A percentile compares a stretch with the other conserved stretches of the same genome.
phyloP scores from a whole-genome alignment of 2,329 filamentous ascomycete genomes.

The Xylaria sp. region DNA sequence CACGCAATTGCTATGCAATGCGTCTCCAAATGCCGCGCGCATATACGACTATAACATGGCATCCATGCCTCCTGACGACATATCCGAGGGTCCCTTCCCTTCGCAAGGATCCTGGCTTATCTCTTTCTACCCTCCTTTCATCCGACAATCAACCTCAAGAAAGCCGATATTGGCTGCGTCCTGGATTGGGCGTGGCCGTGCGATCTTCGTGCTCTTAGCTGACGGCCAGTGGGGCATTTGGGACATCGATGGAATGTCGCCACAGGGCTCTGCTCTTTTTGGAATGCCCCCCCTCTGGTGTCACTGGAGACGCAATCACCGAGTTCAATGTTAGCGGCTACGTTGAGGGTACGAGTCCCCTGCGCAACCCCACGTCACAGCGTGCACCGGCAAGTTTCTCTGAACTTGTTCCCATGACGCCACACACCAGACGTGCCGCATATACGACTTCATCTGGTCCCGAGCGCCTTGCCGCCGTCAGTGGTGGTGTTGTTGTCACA shows the following conservation, averaged over 20 bases:
- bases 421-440: slow-evolving; percentile 53
- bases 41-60: slow-evolving; percentile 57
- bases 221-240: slow-evolving; percentile 65
- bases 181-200: slow-evolving; percentile 57
- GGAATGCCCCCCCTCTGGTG: slow-evolving; percentile 46
- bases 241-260: slow-evolving; percentile 57
- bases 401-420: slow-evolving; percentile 61
- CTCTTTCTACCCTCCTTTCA: slow-evolving; percentile 55
- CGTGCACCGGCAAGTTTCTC: slow-evolving; percentile 34
- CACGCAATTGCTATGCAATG: slow-evolving; percentile 54
- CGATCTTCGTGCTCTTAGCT: slow-evolving; percentile 52
- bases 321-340: slow-evolving; percentile 54
- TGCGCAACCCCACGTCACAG: slow-evolving; percentile 42
- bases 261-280: slow-evolving; percentile 42
- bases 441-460: slow-evolving; percentile 42
- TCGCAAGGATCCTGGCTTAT: slow-evolving; percentile 59
- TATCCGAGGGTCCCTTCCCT: slow-evolving; percentile 47
- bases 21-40: slow-evolving; percentile 51
- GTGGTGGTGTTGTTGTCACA: slow-evolving; percentile 48
- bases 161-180: slow-evolving; percentile 58
- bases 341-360: slow-evolving; percentile 53
- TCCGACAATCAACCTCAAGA: slow-evolving; percentile 43
- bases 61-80: slow-evolving; percentile 47
- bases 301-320: slow-evolving; percentile 54
- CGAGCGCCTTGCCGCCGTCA: slow-evolving; percentile 48